Evolutionary conservation across 2,329 filamentous ascomycete genomes (phyloP), one percentile per base, ranked within the genome.

Genomic region (Blastomyces silverae): DNA sequence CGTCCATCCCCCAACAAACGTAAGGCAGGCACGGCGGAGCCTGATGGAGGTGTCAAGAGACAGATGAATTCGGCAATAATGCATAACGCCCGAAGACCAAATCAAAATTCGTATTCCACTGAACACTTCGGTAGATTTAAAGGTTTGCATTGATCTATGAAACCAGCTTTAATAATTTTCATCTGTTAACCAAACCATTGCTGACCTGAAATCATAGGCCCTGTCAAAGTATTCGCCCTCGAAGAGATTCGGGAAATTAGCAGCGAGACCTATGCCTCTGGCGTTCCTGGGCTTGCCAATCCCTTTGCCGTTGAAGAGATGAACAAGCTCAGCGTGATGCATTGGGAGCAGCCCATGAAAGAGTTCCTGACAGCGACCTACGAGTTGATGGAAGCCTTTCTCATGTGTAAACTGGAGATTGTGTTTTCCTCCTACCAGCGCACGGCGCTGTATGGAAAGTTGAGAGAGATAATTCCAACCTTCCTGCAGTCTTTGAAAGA

Each of bases 201-300:
- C 39, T 61, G 44, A 61, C 22, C 15, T 20, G 17, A 50, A 46
- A 7, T 37, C 37, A 6, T 46, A 69, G 70, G 25, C 3, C 65
- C 73, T 1, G 69, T 65, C 0, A 68, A 66, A 13, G 66, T 60
- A 3, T 78, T 77, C 42, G 69, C 64, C 0, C 71, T 78, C 39
- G 69, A 71, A 17, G 73, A 76, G 2, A 84, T 90, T 1, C 80
- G 82, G 0, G 74, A 78, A 0, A 81, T 86, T 13, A 87, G 89
- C 17, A 74, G 78, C 22, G 75, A 79, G 3, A 84, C 84, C 15
- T 83, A 82, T 34, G 79, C 79, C 22, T 82, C 84, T 0, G 86
- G 87, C 0, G 79, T 87, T 68, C 85, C 85, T 0, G 82, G 83
- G 7, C 79, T 86, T 0, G 82, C 85, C 0, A 83, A 86, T 22